Evolutionary conservation across 2,329 filamentous ascomycete genomes (phyloP).

Genomic region (Penicillium sp.): DNA sequence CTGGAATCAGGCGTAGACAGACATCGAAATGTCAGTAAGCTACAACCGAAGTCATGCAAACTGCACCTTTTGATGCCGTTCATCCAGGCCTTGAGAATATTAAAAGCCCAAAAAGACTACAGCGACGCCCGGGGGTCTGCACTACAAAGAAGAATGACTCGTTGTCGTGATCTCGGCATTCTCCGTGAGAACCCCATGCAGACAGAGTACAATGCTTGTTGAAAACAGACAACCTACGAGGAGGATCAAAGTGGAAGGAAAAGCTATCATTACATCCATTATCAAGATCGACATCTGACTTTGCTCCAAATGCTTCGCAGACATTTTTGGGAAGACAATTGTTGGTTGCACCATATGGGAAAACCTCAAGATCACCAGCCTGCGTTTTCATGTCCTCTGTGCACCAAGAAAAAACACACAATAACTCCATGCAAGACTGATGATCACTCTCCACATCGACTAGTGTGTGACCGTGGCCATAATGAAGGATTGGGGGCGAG

Average conservation of each 20-base stretch:
- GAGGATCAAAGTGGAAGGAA: constrained; percentile 3
- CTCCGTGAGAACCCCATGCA: no score
- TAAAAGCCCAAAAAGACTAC: no score
- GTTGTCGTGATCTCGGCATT: no score
- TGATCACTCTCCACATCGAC: constrained; percentile 17
- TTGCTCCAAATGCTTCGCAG: constrained; percentile 16
- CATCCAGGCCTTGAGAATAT: no score
- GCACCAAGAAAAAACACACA: not conserved
- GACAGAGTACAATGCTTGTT: not conserved
- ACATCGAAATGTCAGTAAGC: no score
- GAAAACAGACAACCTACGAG: not conserved
- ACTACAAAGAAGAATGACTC: no score
- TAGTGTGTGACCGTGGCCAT: constrained; percentile 2
- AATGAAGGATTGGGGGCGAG: no score
- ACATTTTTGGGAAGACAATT: constrained; percentile 9
- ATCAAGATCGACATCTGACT: constrained; percentile 26
- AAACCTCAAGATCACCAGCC: not conserved
- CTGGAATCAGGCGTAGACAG: no score
- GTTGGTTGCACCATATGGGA: not conserved
- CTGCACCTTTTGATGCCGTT: no score
- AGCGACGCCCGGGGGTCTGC: no score
- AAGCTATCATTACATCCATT: constrained; percentile 33
- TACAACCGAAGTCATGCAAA: no score
- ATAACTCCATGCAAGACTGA: constrained; percentile 8
- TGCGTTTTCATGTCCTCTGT: not conserved